Percentiles rank a stretch among this genome's conserved stretches.
These are phyloP conservation scores for Pharus latifolius DNA, from an alignment of 176 grass and related monocot species.

Conservation along the genomic window DNA sequence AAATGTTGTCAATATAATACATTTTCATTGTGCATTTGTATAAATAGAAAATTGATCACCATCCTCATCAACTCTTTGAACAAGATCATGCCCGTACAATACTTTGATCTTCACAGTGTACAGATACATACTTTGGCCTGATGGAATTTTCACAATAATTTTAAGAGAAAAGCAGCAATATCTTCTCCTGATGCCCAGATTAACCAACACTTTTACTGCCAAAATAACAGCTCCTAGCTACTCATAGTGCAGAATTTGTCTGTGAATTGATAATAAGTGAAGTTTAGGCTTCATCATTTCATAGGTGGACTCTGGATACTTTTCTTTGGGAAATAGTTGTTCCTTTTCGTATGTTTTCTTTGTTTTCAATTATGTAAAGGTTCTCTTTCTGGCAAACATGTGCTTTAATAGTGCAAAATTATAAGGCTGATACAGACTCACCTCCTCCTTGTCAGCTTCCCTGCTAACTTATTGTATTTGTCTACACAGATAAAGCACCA, in stretches of 20 bases:
- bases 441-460: not conserved
- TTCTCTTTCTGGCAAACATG: not conserved
- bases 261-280: conserved; percentile 29
- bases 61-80: not conserved
- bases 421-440: not conserved
- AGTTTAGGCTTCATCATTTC: not conserved
- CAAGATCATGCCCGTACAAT: not conserved
- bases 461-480: not conserved
- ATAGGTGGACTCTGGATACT: too few species aligned
- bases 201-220: too few species aligned
- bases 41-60: not conserved
- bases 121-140: conserved; percentile 33
- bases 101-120: not conserved
- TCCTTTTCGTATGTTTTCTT: not conserved
- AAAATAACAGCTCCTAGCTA: conserved; percentile 34
- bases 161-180: conserved; percentile 32
- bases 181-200: too few species aligned
- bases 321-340: not conserved
- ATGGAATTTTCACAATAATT: conserved; percentile 58
- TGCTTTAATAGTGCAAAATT: not conserved
- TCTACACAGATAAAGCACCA: conserved; percentile 19
- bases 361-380: not conserved
- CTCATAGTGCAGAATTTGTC: conserved; percentile 34
- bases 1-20: not conserved
- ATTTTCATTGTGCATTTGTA: not conserved